phyloP scores from a whole-genome alignment of 805 yeast genomes.

The Candida golubevii region DNA sequence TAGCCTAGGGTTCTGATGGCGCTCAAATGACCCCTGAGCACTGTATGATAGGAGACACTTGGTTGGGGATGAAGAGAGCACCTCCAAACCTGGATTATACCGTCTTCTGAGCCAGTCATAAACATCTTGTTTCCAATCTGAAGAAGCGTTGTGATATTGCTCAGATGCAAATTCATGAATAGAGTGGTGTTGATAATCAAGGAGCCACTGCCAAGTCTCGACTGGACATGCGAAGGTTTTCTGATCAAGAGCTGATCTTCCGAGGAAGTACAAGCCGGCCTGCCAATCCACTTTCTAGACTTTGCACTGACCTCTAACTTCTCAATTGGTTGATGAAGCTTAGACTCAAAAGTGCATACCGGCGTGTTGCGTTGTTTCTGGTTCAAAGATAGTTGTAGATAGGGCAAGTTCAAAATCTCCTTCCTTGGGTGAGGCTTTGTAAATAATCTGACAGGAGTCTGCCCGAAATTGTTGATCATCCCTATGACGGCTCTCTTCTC shows the following conservation, averaged over 20 bases:
- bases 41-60: constrained; percentile 38
- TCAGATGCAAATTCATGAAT: constrained; percentile 41
- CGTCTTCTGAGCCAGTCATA: constrained; percentile 52
- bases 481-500: constrained; percentile 78
- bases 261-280: constrained; percentile 36
- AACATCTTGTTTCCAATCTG: constrained; percentile 41
- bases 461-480: constrained; percentile 88
- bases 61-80: constrained; percentile 26
- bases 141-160: constrained; percentile 35
- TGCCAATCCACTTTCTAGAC: constrained; percentile 48
- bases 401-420: constrained; percentile 36
- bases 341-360: constrained; percentile 39
- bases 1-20: constrained; percentile 44
- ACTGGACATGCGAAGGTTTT: constrained; percentile 20
- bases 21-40: constrained; percentile 56
- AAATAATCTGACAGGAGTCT: constrained; percentile 76
- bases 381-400: constrained; percentile 27
- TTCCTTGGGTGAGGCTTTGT: constrained; percentile 59
- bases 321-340: constrained; percentile 36
- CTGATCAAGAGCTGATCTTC: constrained; percentile 37
- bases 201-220: constrained; percentile 25
- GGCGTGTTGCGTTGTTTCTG: constrained; percentile 2
- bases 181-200: constrained; percentile 39
- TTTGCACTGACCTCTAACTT: constrained; percentile 43
- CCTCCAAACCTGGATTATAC: constrained; percentile 58